phyloP scores from a whole-genome alignment of 352 stramenopile genomes.

The Pythium vanterpoolii region DNA sequence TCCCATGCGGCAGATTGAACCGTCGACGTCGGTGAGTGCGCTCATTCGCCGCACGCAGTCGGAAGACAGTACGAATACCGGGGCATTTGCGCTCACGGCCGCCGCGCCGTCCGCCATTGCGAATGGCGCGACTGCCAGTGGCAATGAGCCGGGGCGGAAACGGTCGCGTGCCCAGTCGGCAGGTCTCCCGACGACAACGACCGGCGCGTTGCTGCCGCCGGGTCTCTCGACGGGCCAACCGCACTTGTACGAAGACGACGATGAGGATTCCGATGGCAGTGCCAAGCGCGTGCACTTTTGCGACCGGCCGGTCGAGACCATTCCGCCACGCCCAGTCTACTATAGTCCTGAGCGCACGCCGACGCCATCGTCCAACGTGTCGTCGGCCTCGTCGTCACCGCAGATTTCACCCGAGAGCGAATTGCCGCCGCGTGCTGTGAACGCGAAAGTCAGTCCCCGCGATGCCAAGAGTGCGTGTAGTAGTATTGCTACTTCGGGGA shows the following conservation, averaged over 20 bases:
- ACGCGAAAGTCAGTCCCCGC: not conserved
- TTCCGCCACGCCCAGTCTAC: constrained; percentile 23
- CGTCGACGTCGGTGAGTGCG: not conserved
- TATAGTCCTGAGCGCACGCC: constrained; percentile 12
- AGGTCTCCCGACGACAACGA: constrained; percentile 1
- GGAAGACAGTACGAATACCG: constrained; percentile 17
- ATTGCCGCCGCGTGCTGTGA: not conserved
- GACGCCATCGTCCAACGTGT: constrained; percentile 1
- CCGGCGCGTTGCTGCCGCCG: not conserved
- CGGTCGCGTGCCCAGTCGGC: constrained; percentile 19
- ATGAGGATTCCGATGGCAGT: constrained; percentile 5
- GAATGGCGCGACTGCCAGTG: not conserved
- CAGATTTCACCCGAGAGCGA: constrained; percentile 8
- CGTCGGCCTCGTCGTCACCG: constrained; percentile 16
- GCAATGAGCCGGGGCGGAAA: constrained; percentile 13
- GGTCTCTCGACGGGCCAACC: not conserved
- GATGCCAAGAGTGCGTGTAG: too few relatives aligned
- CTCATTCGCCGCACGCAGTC: constrained; percentile 21
- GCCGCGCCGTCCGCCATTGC: not conserved
- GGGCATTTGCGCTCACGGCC: constrained; percentile 6
- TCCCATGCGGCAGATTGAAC: constrained; percentile 22
- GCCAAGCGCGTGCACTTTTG: constrained; percentile 55
- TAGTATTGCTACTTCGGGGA: too few relatives aligned
- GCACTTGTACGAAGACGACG: not conserved
- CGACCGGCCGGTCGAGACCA: constrained; percentile 38